A percentile compares a stretch with the other conserved stretches of the same genome.
phyloP scores from a whole-genome alignment of 192 early-diverging fungal species.

The Geranomyces variabilis region DNA sequence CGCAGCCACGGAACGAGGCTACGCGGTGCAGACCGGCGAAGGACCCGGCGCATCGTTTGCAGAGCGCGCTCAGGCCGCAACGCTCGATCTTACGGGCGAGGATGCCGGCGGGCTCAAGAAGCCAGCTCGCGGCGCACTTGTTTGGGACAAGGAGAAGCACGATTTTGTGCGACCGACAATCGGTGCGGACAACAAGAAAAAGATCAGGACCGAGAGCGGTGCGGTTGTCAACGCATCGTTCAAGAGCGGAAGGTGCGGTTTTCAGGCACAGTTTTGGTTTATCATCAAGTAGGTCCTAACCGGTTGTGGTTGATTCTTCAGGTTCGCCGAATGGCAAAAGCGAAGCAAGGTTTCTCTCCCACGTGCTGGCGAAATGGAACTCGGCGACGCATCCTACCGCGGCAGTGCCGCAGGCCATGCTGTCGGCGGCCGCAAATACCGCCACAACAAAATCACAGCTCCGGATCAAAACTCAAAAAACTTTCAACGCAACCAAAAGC shows the following conservation, averaged over 20 bases:
- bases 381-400: conserved; percentile 54
- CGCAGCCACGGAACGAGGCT: conserved; percentile 87
- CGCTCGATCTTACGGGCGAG: conserved; percentile 79
- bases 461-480: conserved; percentile 62
- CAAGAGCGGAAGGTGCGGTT: conserved; percentile 71
- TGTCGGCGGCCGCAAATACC: conserved; percentile 56
- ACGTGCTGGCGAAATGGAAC: conserved; percentile 83
- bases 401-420: conserved; percentile 25
- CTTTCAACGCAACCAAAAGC: conserved; percentile 52
- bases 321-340: conserved; percentile 90
- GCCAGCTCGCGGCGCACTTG: conserved; percentile 56
- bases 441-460: conserved; percentile 74
- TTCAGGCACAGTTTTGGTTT: background rate
- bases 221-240: conserved; percentile 86
- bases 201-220: conserved; percentile 90
- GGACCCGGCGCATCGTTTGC: conserved; percentile 61
- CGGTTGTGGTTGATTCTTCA: conserved; percentile 19
- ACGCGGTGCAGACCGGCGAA: conserved; percentile 44
- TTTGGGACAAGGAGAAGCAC: conserved; percentile 95
- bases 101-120: conserved; percentile 71
- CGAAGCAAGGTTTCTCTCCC: conserved; percentile 82
- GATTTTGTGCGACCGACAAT: conserved; percentile 85
- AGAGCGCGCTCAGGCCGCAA: conserved; percentile 77
- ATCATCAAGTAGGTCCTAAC: background rate
- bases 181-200: conserved; percentile 94